Evolutionary conservation across 2,329 filamentous ascomycete genomes (phyloP).

Genomic region (Lecanoromycetidae sp.): DNA sequence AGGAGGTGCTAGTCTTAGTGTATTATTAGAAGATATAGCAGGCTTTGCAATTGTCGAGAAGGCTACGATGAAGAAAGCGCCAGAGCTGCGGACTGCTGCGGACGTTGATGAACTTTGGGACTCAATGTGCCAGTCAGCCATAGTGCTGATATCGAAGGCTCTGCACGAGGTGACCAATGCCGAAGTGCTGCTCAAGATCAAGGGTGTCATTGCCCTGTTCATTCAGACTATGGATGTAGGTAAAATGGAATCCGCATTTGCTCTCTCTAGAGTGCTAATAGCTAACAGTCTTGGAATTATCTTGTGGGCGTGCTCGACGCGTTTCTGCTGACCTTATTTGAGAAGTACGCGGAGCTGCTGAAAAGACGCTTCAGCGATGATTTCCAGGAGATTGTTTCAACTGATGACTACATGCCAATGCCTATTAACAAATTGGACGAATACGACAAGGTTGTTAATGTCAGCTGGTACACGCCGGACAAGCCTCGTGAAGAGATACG

Average conservation of each 20-base stretch:
- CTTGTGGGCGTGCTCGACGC: slow-evolving; percentile 68
- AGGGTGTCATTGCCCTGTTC: slow-evolving; percentile 82
- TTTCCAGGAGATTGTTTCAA: slow-evolving; percentile 82
- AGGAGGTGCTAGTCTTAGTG: slow-evolving; percentile 76
- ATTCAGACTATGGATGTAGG: slow-evolving; percentile 94
- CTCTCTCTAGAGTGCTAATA: background rate
- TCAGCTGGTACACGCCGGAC: slow-evolving; percentile 90
- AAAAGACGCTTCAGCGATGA: slow-evolving; percentile 89
- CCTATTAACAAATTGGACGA: slow-evolving; percentile 81
- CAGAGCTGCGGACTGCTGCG: slow-evolving; percentile 65
- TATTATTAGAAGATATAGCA: slow-evolving; percentile 80
- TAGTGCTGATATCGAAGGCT: slow-evolving; percentile 68
- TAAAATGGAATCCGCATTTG: background rate
- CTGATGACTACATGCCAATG: slow-evolving; percentile 99
- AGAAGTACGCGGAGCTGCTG: slow-evolving; percentile 83
- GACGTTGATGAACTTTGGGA: slow-evolving; percentile 99
- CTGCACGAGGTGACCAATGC: slow-evolving; percentile 73
- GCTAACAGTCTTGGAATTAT: slow-evolving; percentile 68
- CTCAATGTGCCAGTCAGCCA: slow-evolving; percentile 84
- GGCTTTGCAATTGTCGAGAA: slow-evolving; percentile 96
- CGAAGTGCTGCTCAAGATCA: slow-evolving; percentile 84
- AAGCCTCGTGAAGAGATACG: slow-evolving; percentile 62
- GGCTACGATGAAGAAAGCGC: slow-evolving; percentile 76
- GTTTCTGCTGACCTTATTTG: slow-evolving; percentile 78
- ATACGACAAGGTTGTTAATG: slow-evolving; percentile 89